phyloP scores from a whole-genome alignment of 768 basidiomycete species.

The Saitozyma sp. region DNA sequence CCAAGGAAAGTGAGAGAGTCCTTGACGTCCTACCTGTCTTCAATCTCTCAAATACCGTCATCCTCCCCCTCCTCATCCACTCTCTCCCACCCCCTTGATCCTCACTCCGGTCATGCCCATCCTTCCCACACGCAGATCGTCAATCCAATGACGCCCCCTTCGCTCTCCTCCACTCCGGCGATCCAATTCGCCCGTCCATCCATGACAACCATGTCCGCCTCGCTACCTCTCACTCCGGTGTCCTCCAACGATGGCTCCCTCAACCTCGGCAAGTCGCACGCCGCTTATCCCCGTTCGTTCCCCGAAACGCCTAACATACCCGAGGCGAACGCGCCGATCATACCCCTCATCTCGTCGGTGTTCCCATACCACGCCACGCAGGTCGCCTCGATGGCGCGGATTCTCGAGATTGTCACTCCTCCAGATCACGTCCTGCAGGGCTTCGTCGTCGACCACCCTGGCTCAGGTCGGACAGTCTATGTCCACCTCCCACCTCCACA shows the following conservation, averaged over 20 bases:
- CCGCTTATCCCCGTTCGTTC: not conserved
- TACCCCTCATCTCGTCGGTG: slow-evolving; percentile 38
- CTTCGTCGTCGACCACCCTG: slow-evolving; percentile 37
- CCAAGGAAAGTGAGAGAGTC: slow-evolving; percentile 50
- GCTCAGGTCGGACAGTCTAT: slow-evolving; percentile 27
- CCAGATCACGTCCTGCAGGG: slow-evolving; percentile 36
- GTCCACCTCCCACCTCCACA: slow-evolving; percentile 37
- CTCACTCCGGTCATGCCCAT: slow-evolving; percentile 9
- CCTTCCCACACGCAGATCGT: slow-evolving; percentile 13
- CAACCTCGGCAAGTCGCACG: not conserved
- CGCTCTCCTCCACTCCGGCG: not conserved
- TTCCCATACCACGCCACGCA: slow-evolving; percentile 43
- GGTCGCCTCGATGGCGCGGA: slow-evolving; percentile 26
- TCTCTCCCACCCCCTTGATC: not conserved
- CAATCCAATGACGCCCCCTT: slow-evolving; percentile 4
- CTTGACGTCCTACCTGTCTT: slow-evolving; percentile 50
- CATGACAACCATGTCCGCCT: not conserved
- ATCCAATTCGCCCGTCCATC: no score
- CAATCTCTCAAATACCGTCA: slow-evolving; percentile 27
- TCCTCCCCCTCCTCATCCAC: slow-evolving; percentile 9
- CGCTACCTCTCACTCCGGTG: slow-evolving; percentile 5
- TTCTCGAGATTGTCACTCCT: slow-evolving; percentile 47
- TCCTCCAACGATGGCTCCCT: not conserved
- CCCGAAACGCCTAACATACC: not conserved
- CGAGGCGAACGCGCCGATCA: not conserved